These are phyloP conservation scores for Colletotrichum sansevieriae DNA, from an alignment of 2,329 filamentous ascomycete species.

Conservation along the genomic window DNA sequence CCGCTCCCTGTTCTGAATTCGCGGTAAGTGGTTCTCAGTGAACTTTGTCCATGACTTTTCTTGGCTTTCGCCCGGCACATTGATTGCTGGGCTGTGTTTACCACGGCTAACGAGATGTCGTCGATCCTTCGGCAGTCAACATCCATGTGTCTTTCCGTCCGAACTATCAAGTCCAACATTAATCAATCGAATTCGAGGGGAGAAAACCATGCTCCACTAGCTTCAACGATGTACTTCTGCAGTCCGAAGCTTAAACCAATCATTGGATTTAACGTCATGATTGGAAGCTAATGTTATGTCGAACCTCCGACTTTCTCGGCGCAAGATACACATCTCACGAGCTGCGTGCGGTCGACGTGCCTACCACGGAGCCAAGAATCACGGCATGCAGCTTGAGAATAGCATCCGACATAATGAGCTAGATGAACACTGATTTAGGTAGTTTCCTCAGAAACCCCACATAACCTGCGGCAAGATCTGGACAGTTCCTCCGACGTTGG, in stretches of 20 bases:
- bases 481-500: slow-evolving; percentile 32
- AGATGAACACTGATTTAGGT: no score
- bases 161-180: background rate
- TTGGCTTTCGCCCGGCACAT: no score
- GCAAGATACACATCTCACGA: no score
- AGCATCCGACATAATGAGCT: no score
- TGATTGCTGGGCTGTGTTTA: background rate
- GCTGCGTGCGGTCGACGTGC: background rate
- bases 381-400: background rate
- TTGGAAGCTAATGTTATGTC: background rate
- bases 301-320: background rate
- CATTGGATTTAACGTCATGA: no score
- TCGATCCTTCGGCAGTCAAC: no score
- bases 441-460: no score
- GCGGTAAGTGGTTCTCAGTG: no score
- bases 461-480: slow-evolving; percentile 7
- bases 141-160: background rate
- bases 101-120: background rate
- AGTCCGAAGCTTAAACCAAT: no score
- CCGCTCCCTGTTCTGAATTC: no score
- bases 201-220: background rate
- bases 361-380: slow-evolving; percentile 10
- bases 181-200: background rate
- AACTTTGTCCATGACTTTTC: no score
- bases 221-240: no score